A percentile compares a stretch with the other conserved stretches of the same genome.
Conservation (phyloP, 2,329 filamentous ascomycete genomes). For the Stagonosporopsis tanaceti region DNA sequence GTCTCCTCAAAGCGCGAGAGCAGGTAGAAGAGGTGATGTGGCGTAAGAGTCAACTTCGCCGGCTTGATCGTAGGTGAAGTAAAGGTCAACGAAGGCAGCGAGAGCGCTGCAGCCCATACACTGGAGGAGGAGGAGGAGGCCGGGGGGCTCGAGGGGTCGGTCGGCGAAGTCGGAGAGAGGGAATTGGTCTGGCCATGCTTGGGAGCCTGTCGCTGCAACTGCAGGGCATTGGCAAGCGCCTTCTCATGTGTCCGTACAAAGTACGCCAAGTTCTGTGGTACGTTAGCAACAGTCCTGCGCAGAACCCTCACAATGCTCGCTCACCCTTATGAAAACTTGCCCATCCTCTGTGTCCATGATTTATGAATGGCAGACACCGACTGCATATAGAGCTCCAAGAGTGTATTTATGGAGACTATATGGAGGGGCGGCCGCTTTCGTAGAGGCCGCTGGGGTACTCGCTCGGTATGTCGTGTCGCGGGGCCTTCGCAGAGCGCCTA, state of each 20-base stretch:
- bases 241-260: constrained; percentile 98
- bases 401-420: constrained; percentile 11
- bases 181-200: constrained; percentile 67
- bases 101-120: constrained; percentile 81
- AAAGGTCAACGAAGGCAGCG: constrained; percentile 84
- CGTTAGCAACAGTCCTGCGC: constrained; percentile 38
- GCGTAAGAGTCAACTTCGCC: constrained; percentile 88
- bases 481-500: constrained; percentile 31
- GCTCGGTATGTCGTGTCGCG: constrained; percentile 25
- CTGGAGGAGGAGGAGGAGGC: constrained; percentile 68
- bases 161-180: constrained; percentile 50
- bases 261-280: constrained; percentile 82
- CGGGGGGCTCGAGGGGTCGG: constrained; percentile 54
- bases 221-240: constrained; percentile 92
- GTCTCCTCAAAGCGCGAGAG: constrained; percentile 95
- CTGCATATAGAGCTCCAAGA: constrained; percentile 44
- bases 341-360: constrained; percentile 88
- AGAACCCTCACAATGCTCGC: constrained; percentile 23
- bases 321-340: constrained; percentile 86
- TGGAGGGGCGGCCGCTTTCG: constrained; percentile 18
- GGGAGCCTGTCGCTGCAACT: constrained; percentile 76
- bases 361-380: constrained; percentile 36
- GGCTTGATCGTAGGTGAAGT: constrained; percentile 86
- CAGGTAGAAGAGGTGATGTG: constrained; percentile 96
- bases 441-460: constrained; percentile 19